Evolutionary conservation across 805 yeast genomes (phyloP), one percentile per base, ranked within the genome.

Genomic region (Peterozyma xylosa): DNA sequence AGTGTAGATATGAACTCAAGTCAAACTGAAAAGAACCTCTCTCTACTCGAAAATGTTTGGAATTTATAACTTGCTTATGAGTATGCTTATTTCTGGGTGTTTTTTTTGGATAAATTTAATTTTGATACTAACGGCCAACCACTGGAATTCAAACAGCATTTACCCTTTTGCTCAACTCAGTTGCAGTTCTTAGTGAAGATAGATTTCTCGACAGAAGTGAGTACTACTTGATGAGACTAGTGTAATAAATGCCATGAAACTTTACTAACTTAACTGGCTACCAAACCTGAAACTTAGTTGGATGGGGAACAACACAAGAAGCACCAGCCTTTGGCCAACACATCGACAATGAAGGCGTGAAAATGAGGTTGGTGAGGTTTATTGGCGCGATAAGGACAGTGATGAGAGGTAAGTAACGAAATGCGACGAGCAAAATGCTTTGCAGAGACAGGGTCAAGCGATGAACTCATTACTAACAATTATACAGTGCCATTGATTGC

Each of bases 181-280:
- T 78, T 14, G 83, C 83, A 0, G 75, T 78, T 17, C 64, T 78
- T 37, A 74, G 80, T 45, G 84, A 78, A 51, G 84, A 78, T 54
- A 55, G 84, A 42, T 78, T 78, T 51, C 64, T 78, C 46, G 75
- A 76, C 62, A 55, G 84, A 62, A 62, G 64, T 67, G 64, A 53
- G 64, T 39, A 43, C n/a, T 21, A 56, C 57, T 33, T 70, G 66
- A 21, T 66, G 64, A 66, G 65, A 62, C 9, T 55, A 52, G 21
- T 48, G 50, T 29, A 46, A 53, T 11, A 45, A 14, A 45, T 30
- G 45, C 48, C 48, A 51, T 50, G 57, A 13, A 29, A 4, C 6
- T 13, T 13, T 49, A 50, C 18, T 42, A 21, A 42, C 43, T 47
- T 7, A 21, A 21, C 7, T 21, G 27, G 27, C 7, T 5, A 5